Conservation (phyloP, 2,329 filamentous ascomycete species). For the Gliomastix tumulicola region DNA sequence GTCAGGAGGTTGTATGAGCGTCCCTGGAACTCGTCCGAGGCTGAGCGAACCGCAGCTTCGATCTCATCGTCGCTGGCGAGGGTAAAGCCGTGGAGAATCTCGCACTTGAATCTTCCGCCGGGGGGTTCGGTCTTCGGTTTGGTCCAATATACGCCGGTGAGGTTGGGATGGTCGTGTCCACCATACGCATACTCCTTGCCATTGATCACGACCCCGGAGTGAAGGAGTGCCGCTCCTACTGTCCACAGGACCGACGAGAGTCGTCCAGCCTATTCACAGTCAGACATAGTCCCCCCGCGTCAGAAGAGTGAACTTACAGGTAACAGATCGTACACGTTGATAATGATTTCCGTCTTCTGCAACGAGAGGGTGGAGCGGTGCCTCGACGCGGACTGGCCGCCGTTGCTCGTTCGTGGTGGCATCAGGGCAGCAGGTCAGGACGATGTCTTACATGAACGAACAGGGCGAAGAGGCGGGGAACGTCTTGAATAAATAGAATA, state of each 20-base stretch:
- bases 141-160: constrained; percentile 81
- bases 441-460: not conserved
- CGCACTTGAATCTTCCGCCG: constrained; percentile 68
- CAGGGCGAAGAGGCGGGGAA: not conserved
- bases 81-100: constrained; percentile 74
- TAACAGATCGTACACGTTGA: constrained; percentile 73
- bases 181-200: constrained; percentile 80
- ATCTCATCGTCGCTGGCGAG: constrained; percentile 64
- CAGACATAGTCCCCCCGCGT: not conserved
- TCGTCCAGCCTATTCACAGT: constrained; percentile 52
- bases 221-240: constrained; percentile 68
- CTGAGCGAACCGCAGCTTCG: constrained; percentile 59
- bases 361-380: constrained; percentile 63
- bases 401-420: too few species aligned
- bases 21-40: constrained; percentile 67
- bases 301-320: constrained; percentile 40
- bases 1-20: constrained; percentile 75
- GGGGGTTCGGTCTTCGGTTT: constrained; percentile 65
- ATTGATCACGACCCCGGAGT: constrained; percentile 77
- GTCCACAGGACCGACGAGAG: constrained; percentile 73
- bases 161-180: constrained; percentile 62
- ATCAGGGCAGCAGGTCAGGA: too few species aligned
- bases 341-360: constrained; percentile 65
- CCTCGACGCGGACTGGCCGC: constrained; percentile 12
- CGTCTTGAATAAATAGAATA: not conserved